These are phyloP conservation scores for Leccinum subgranulosum DNA, from an alignment of 768 basidiomycete species.

Conservation along the genomic window DNA sequence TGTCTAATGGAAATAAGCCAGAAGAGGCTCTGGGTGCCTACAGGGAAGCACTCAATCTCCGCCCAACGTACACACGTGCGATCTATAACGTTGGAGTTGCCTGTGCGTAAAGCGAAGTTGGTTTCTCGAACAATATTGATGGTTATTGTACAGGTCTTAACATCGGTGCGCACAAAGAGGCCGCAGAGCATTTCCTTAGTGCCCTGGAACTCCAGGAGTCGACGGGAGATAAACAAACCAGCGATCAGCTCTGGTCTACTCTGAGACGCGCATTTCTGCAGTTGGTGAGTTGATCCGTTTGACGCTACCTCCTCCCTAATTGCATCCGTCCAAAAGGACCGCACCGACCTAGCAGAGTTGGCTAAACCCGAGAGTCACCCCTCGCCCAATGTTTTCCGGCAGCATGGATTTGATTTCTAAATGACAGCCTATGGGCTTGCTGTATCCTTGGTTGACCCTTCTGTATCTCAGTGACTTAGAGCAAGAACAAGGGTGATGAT, in stretches of 20 bases:
- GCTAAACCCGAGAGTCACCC: slow-evolving; percentile 61
- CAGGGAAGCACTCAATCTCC: slow-evolving; percentile 81
- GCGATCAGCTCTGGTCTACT: slow-evolving; percentile 87
- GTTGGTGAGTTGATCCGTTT: slow-evolving; percentile 51
- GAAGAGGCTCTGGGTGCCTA: slow-evolving; percentile 93
- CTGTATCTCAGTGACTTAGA: not conserved
- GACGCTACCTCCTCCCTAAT: not conserved
- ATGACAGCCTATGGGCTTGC: not conserved
- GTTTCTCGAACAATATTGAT: slow-evolving; percentile 5
- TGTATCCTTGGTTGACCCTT: not conserved
- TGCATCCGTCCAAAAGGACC: slow-evolving; percentile 47
- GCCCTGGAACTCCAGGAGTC: slow-evolving; percentile 78
- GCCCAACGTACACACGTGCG: slow-evolving; percentile 95
- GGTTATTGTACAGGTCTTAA: slow-evolving; percentile 66
- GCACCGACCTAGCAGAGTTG: slow-evolving; percentile 75
- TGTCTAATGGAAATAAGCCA: slow-evolving; percentile 92
- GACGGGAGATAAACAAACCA: slow-evolving; percentile 61
- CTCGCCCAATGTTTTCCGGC: slow-evolving; percentile 69
- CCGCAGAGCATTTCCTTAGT: slow-evolving; percentile 91
- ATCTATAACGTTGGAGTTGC: slow-evolving; percentile 98
- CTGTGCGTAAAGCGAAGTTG: slow-evolving; percentile 53
- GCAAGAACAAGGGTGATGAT: not conserved
- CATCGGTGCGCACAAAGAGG: slow-evolving; percentile 92
- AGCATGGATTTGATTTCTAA: slow-evolving; percentile 89
- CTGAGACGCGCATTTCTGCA: slow-evolving; percentile 74